Base-by-base conservation (phyloP, 1,284 basidiomycete genomes). In the Cryptococcus sp. region DNA sequence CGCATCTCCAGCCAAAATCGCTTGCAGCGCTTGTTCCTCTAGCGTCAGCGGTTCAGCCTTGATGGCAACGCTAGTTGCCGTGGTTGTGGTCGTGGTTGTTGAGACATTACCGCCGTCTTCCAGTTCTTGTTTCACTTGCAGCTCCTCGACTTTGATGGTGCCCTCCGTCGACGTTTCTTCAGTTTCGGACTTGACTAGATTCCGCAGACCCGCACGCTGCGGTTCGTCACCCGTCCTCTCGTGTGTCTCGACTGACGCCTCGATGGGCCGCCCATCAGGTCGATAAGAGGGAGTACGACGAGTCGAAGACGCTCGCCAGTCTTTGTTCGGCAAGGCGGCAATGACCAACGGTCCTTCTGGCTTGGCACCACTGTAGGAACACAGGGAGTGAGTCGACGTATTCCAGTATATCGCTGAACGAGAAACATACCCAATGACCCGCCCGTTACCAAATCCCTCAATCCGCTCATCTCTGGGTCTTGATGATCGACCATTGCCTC, bases 301-400 rank as follows among this genome's bases (percentile, higher is more conserved):
- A 80, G 65, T 82, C 20, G 89, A 89, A 10, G 86, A 78, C 56
- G 87, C 87, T 47, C 90, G 82, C 93, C 93, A 97, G 73, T 96
- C 93, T 39, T 85, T 84, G 71, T 96, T 93, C 63, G 91, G 82
- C 45, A 89, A 81, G 0, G 90, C 81, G 4, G 91, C 87, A 50
- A 97, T 96, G 35, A 94, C 85, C 13, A 95, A 83, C 0, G 89
- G 89, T 3, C 81, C 84, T 47, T 86, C 73, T 16, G 72, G 62
- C 25, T 83, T 71, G 25, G 59, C 60, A 17, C 64, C 65, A 20
- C 65, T 67, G 43, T 47, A 45, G 3, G 10, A 6, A 35, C 1
- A 27, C 22, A 23, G 10, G 10, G 16, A 50, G 30, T 17, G 3
- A 38, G 13, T 22, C 30, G 41, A 40, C 27, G 19, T 25, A 13